A percentile compares a stretch with the other conserved stretches of the same genome.
phyloP scores from a whole-genome alignment of 1,284 basidiomycete genomes.

The Rhizoctonia solani region DNA sequence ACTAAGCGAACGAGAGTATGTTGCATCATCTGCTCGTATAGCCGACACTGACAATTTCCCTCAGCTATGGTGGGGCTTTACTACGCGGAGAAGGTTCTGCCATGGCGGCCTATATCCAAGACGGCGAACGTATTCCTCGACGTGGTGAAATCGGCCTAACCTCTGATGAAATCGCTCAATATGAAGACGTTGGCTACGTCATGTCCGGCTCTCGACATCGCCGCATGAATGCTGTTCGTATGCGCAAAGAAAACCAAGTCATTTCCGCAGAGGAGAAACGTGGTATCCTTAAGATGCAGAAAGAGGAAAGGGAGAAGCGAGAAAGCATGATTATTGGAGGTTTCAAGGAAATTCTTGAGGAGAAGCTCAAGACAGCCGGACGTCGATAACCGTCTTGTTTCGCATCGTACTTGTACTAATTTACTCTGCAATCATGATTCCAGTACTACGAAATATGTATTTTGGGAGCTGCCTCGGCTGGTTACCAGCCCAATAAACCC shows the following conservation, averaged over 20 bases:
- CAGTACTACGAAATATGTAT: background rate
- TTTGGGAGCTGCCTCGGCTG: background rate
- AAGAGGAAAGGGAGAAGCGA: constrained; percentile 88
- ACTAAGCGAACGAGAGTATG: constrained; percentile 70
- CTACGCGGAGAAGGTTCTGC: constrained; percentile 94
- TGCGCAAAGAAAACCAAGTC: constrained; percentile 98
- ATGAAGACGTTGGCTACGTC: constrained; percentile 92
- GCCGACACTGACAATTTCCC: background rate
- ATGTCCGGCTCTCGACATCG: constrained; percentile 95
- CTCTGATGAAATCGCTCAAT: constrained; percentile 82
- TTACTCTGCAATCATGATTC: background rate
- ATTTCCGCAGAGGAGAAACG: constrained; percentile 97
- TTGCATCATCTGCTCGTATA: background rate
- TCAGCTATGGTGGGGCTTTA: constrained; percentile 74
- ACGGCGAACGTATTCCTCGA: constrained; percentile 91
- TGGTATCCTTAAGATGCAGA: constrained; percentile 89
- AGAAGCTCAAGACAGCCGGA: constrained; percentile 78
- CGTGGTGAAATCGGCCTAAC: constrained; percentile 97
- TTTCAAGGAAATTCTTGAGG: constrained; percentile 61
- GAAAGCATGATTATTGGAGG: constrained; percentile 61
- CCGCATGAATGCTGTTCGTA: constrained; percentile 96
- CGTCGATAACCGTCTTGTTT: background rate
- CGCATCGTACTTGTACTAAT: background rate
- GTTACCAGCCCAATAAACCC: constrained; percentile 58
- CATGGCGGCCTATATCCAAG: constrained; percentile 93